Evolutionary conservation across 73 alveolate species (phyloP).

Genomic region (Halteria grandinella): DNA sequence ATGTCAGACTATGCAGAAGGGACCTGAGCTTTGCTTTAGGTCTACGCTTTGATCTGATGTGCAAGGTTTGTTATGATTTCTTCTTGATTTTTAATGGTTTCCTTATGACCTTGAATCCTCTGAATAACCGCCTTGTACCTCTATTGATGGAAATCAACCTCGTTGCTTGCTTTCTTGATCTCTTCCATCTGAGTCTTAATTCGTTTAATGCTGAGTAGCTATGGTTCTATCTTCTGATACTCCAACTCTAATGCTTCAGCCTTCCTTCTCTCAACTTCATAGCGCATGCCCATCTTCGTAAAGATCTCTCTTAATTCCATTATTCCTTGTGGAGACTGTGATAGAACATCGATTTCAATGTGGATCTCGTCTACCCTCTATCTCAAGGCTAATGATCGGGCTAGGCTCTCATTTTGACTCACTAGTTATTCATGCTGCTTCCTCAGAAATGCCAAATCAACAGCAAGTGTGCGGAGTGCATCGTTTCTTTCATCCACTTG

Average conservation of each 20-base stretch:
- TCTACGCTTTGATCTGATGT: slow-evolving; percentile 71
- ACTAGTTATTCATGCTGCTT: slow-evolving; percentile 67
- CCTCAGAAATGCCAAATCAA: slow-evolving; percentile 74
- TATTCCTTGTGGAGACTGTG: slow-evolving; percentile 83
- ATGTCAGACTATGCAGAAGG: too few relatives aligned
- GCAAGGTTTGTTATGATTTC: slow-evolving; percentile 75
- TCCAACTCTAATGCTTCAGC: slow-evolving; percentile 74
- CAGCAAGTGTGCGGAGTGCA: slow-evolving; percentile 74
- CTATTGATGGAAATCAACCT: slow-evolving; percentile 76
- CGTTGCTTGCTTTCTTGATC: slow-evolving; percentile 75
- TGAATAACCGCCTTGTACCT: slow-evolving; percentile 80
- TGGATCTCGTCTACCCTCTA: slow-evolving; percentile 88
- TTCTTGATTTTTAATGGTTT: slow-evolving; percentile 78
- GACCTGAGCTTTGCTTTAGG: too few relatives aligned
- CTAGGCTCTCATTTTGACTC: slow-evolving; percentile 70
- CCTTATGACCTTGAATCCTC: slow-evolving; percentile 73
- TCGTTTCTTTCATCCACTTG: slow-evolving; percentile 80
- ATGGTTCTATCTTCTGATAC: slow-evolving; percentile 71
- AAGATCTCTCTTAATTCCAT: slow-evolving; percentile 75
- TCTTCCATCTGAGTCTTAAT: slow-evolving; percentile 70
- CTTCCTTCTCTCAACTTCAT: slow-evolving; percentile 70
- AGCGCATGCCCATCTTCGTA: slow-evolving; percentile 76
- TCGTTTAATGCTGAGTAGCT: slow-evolving; percentile 69
- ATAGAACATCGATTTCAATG: slow-evolving; percentile 82
- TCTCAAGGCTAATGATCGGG: slow-evolving; percentile 60